A percentile compares a stretch with the other conserved stretches of the same genome.
phyloP scores from a whole-genome alignment of 83 land plant genomes.

The Larix sibirica region DNA sequence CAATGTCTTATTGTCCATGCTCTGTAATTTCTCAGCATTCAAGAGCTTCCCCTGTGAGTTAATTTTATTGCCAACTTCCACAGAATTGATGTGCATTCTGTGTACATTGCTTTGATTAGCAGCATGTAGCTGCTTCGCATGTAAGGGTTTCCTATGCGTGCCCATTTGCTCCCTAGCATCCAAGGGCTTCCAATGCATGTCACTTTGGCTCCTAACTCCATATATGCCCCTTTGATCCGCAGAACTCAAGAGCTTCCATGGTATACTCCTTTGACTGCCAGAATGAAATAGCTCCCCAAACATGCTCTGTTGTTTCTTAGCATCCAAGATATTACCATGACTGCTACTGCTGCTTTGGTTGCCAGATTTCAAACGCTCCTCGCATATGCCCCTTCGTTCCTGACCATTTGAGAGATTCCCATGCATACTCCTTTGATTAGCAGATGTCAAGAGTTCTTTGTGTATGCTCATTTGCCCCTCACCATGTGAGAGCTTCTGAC shows the following conservation, averaged over 20 bases:
- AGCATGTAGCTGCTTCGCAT: not conserved
- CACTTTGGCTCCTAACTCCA: slow-evolving; percentile 3
- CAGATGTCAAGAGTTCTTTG: no score
- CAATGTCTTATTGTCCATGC: not conserved
- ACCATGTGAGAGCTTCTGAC: no score
- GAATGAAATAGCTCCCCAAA: not conserved
- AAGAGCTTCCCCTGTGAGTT: not conserved
- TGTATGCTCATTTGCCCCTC: no score
- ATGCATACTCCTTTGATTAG: no score
- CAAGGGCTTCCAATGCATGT: not conserved
- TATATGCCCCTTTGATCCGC: not conserved
- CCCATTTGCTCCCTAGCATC: not conserved
- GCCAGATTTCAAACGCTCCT: not conserved
- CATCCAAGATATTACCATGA: no score
- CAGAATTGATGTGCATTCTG: not conserved
- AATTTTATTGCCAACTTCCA: not conserved
- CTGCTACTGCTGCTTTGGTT: not conserved
- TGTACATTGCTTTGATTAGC: not conserved
- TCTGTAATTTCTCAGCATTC: not conserved
- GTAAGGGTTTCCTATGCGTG: not conserved
- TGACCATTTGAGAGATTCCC: no score
- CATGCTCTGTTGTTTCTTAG: not conserved
- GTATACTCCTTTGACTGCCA: not conserved
- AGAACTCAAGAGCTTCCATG: not conserved
- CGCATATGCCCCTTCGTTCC: no score